Percentiles rank a stretch among this genome's conserved stretches.
phyloP scores from a whole-genome alignment of 495 filamentous ascomycete genomes.

The Penicillium mononematosum region DNA sequence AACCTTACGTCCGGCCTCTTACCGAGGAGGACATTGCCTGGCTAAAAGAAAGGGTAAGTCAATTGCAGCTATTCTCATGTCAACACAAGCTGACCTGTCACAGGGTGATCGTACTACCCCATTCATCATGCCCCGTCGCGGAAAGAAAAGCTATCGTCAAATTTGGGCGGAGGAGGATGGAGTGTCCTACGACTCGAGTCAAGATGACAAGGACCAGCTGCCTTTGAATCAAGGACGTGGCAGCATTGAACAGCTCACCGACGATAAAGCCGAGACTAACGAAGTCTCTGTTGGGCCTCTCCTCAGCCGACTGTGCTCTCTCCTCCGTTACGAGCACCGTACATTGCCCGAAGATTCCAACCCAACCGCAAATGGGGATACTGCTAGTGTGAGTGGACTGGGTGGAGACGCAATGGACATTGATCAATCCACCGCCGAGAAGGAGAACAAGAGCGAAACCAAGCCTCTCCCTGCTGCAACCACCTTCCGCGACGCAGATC shows the following conservation, averaged over 20 bases:
- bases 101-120: conserved; percentile 76
- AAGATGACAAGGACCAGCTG: conserved; percentile 58
- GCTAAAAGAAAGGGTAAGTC: conserved; percentile 70
- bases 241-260: conserved; percentile 78
- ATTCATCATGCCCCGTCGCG: conserved; percentile 83
- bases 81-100: conserved; percentile 12
- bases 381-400: conserved; percentile 39
- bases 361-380: conserved; percentile 49
- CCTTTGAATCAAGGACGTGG: conserved; percentile 81
- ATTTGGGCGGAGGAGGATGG: conserved; percentile 94
- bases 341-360: conserved; percentile 54
- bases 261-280: conserved; percentile 80
- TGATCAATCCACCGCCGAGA: conserved; percentile 41
- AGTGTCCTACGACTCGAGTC: conserved; percentile 61
- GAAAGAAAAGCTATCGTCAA: conserved; percentile 80
- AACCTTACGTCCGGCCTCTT: conserved; percentile 86
- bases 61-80: not conserved
- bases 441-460: conserved; percentile 44
- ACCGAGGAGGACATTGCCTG: conserved; percentile 95
- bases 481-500: conserved; percentile 69
- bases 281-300: conserved; percentile 88
- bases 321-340: conserved; percentile 80
- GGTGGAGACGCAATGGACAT: conserved; percentile 58
- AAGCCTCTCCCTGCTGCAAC: conserved; percentile 66
- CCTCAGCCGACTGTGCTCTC: conserved; percentile 75